Evolutionary conservation across 2,329 filamentous ascomycete genomes (phyloP).

Genomic region (Fusarium xylarioides): DNA sequence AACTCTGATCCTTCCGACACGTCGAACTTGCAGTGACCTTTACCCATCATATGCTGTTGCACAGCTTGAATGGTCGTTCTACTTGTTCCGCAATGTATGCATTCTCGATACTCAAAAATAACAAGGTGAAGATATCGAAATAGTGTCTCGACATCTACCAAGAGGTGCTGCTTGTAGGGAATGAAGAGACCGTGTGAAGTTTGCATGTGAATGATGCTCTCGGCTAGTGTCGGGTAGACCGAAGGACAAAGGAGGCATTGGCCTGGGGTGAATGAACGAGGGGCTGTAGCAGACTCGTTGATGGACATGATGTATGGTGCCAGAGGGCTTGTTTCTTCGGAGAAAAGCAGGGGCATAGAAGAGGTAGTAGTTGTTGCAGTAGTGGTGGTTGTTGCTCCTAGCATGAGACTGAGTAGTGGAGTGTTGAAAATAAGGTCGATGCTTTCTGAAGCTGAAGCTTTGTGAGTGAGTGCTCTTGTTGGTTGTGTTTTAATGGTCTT

Average conservation of each 20-base stretch:
- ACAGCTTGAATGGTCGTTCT: not conserved
- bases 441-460: accelerated
- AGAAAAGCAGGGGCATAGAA: not conserved
- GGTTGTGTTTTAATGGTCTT: not conserved
- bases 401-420: not conserved
- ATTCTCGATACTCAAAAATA: conserved; percentile 1
- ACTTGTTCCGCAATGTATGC: not conserved
- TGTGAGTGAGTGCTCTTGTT: accelerated
- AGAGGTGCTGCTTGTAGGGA: not conserved
- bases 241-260: conserved; percentile 8
- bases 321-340: not conserved
- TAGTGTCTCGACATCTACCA: conserved; percentile 1
- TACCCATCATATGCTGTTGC: conserved; percentile 9
- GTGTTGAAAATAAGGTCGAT: not conserved
- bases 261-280: not conserved
- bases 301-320: not conserved
- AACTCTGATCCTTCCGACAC: not conserved
- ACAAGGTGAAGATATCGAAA: not conserved
- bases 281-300: not conserved
- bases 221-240: not conserved
- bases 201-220: conserved; percentile 7
- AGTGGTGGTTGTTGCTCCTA: conserved; percentile 3
- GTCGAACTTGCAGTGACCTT: conserved; percentile 19
- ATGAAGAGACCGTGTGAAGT: not conserved
- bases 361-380: not conserved